These are phyloP conservation scores for Mortierella sp. DNA, from an alignment of 371 early-diverging fungal species.

Conservation along the genomic window DNA sequence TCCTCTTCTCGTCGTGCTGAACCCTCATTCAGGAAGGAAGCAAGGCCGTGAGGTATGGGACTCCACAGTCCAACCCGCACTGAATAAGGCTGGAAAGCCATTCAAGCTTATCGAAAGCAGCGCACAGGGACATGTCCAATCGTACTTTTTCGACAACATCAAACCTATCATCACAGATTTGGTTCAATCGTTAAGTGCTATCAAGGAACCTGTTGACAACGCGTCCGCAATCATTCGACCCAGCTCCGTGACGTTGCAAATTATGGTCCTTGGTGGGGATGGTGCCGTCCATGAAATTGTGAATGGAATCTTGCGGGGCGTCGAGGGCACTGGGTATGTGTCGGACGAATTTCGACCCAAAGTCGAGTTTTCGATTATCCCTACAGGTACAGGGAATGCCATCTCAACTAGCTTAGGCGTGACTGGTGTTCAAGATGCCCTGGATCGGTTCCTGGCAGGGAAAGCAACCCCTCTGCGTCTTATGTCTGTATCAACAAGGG, in stretches of 20 bases:
- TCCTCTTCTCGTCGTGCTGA: slow-evolving; percentile 47
- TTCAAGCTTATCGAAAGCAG: slow-evolving; percentile 34
- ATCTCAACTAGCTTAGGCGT: slow-evolving; percentile 49
- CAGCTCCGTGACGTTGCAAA: slow-evolving; percentile 32
- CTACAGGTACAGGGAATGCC: slow-evolving; percentile 52
- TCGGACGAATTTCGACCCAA: slow-evolving; percentile 43
- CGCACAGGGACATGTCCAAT: slow-evolving; percentile 32
- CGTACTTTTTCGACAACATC: slow-evolving; percentile 47
- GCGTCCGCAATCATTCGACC: slow-evolving; percentile 10
- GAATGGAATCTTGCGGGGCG: slow-evolving; percentile 42
- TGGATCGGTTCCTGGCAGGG: slow-evolving; percentile 35
- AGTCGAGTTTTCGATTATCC: slow-evolving; percentile 44
- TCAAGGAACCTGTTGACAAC: not conserved
- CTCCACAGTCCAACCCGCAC: slow-evolving; percentile 33
- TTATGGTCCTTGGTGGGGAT: slow-evolving; percentile 55
- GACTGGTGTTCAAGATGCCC: slow-evolving; percentile 29
- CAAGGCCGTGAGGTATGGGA: slow-evolving; percentile 26
- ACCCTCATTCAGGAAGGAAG: slow-evolving; percentile 45
- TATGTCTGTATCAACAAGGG: slow-evolving; percentile 32
- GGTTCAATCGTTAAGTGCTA: slow-evolving; percentile 37
- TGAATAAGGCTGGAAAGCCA: slow-evolving; percentile 26
- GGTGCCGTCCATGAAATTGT: slow-evolving; percentile 53
- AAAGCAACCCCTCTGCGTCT: slow-evolving; percentile 26
- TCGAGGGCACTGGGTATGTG: slow-evolving; percentile 34
- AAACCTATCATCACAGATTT: slow-evolving; percentile 47